phyloP scores from a whole-genome alignment of 768 basidiomycete species.

The Boletus eberwhitei region DNA sequence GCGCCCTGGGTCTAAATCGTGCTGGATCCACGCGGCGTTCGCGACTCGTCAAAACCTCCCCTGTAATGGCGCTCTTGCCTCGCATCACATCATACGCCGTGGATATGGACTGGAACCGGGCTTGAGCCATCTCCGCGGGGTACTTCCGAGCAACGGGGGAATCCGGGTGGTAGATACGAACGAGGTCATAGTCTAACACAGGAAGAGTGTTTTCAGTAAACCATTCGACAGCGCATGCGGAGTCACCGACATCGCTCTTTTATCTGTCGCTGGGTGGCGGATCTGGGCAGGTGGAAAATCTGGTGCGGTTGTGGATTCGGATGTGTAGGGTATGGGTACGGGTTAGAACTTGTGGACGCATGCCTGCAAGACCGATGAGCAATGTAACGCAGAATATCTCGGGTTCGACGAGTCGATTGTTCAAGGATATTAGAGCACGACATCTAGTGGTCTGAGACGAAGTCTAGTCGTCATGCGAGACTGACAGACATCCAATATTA shows the following conservation, averaged over 20 bases:
- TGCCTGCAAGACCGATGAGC: constrained; percentile 11
- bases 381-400: constrained; percentile 3
- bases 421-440: background rate
- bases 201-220: background rate
- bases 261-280: constrained; percentile 50
- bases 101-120: constrained; percentile 66
- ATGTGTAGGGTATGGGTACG: constrained; percentile 50
- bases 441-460: constrained; percentile 9
- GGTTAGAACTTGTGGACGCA: constrained; percentile 25
- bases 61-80: constrained; percentile 37
- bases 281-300: constrained; percentile 57
- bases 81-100: constrained; percentile 64
- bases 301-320: constrained; percentile 57
- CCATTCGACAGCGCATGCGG: background rate
- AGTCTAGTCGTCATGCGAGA: background rate
- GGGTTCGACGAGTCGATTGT: constrained; percentile 1
- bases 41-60: constrained; percentile 13
- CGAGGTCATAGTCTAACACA: constrained; percentile 69
- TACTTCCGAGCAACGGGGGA: constrained; percentile 43
- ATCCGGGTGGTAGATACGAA: constrained; percentile 77
- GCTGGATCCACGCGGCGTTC: constrained; percentile 31
- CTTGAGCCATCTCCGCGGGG: constrained; percentile 51
- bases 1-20: constrained; percentile 40
- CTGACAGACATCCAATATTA: background rate
- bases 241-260: constrained; percentile 54